Base-by-base conservation (phyloP, 2,329 filamentous ascomycete species). In the Verticillium longisporum region DNA sequence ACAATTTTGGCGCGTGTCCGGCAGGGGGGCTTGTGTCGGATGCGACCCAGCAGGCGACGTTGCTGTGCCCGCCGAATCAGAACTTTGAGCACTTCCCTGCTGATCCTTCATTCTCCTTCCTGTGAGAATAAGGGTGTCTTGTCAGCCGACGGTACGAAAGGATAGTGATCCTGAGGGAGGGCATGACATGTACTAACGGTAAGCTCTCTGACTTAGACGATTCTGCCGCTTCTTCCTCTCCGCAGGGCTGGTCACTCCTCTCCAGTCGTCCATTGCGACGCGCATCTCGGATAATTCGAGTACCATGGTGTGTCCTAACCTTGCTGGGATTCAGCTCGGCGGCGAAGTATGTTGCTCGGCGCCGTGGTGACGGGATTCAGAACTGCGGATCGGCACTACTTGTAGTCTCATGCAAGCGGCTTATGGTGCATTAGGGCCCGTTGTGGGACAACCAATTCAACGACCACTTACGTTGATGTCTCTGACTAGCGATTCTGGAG, bases 201-300 rank as follows among this genome's bases (percentile, higher is more conserved):
- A 21, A 7, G 61, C 63, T 14, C 61, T 53, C 18, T 64, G 63
- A 55, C 63, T 64, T 26, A 64, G 33, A 26, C 61, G 61, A 31
- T 64, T 64, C 33, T 63, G 63, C 14, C 63, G 50, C 33, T 59
- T 64, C 5, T 62, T 59, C 14, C 63, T 66, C 60, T 69, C 62
- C 1, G 63, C 63, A 1, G 67, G 66, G 59, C 67, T 70, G 4
- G 66, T 70, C 7, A 71, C 65, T 6, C 72, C 72, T 1, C 69
- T 74, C 72, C 72, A 75, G 58, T 75, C 72, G 45, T 75, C 71
- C 31, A 55, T 56, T 14, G 54, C 57, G 34, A 61, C 55, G n/a
- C 55, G 45, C 11, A 64, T 7, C 32, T 63, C 59, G 26, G 36
- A 45, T 31, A 64, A 33, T 7, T 33, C 53, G 34, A 32, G 61